These are phyloP conservation scores for Pichia nanzhaoensis DNA, from an alignment of 805 yeast species.

Conservation along the genomic window DNA sequence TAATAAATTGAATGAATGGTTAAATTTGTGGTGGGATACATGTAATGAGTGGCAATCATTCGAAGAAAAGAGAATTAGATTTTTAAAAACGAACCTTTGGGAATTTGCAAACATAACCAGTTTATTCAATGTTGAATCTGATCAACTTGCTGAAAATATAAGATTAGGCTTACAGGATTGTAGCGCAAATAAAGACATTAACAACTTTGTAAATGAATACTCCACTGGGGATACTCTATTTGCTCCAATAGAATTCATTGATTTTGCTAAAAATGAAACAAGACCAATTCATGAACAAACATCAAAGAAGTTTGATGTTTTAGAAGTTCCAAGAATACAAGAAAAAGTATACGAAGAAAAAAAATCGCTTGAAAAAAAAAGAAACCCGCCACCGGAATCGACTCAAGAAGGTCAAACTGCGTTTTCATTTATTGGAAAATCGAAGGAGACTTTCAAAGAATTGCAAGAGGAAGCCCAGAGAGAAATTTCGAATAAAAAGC, in stretches of 20 bases:
- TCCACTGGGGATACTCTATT: constrained; percentile 62
- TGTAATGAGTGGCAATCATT: constrained; percentile 57
- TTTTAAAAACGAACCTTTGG: constrained; percentile 67
- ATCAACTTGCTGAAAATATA: constrained; percentile 66
- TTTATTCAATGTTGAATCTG: constrained; percentile 70
- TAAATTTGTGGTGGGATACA: constrained; percentile 62
- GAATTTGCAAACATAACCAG: constrained; percentile 70
- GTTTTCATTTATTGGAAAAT: constrained; percentile 23
- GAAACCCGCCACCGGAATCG: constrained; percentile 26
- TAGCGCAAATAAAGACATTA: constrained; percentile 53
- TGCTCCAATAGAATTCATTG: constrained; percentile 57
- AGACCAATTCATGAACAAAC: constrained; percentile 5
- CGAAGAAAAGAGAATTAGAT: constrained; percentile 68
- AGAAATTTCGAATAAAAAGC: constrained; percentile 17
- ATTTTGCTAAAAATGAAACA: constrained; percentile 37
- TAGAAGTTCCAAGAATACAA: constrained; percentile 17
- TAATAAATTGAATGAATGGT: constrained; percentile 56
- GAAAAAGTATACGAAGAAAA: constrained; percentile 7
- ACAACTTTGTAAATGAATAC: constrained; percentile 42
- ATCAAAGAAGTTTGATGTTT: constrained; percentile 11
- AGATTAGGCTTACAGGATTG: constrained; percentile 63
- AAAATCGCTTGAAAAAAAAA: constrained; percentile 11
- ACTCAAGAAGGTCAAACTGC: constrained; percentile 23
- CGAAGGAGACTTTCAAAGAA: constrained; percentile 27
- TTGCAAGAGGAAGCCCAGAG: constrained; percentile 24